A percentile compares a stretch with the other conserved stretches of the same genome.
phyloP scores from a whole-genome alignment of 805 yeast species.

The Lipomyces mesembrius region DNA sequence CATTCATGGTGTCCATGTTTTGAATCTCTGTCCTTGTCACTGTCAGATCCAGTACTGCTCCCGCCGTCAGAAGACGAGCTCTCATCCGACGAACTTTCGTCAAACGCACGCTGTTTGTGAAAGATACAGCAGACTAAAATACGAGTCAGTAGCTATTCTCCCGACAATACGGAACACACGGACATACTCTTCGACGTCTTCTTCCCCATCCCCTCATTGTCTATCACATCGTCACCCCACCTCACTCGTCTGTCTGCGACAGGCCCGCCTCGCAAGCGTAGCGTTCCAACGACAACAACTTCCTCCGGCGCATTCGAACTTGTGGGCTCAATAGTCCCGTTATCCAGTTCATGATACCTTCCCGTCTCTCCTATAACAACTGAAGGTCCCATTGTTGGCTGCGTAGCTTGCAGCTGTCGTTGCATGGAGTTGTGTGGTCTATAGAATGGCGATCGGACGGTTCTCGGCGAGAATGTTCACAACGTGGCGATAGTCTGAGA shows the following conservation, averaged over 20 bases:
- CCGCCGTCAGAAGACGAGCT: slow-evolving; percentile 45
- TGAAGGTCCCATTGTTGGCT: slow-evolving; percentile 29
- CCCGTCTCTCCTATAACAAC: slow-evolving; percentile 20
- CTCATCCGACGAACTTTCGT: slow-evolving; percentile 46
- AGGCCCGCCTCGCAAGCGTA: slow-evolving; percentile 34
- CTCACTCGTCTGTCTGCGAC: slow-evolving; percentile 54
- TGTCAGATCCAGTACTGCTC: slow-evolving; percentile 50
- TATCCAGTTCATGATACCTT: slow-evolving; percentile 21
- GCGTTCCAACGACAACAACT: slow-evolving; percentile 25
- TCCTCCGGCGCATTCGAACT: slow-evolving; percentile 1
- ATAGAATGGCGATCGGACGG: background rate
- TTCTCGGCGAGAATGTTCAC: background rate
- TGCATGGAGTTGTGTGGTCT: slow-evolving; percentile 13
- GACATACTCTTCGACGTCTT: slow-evolving; percentile 77
- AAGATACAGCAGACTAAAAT: slow-evolving; percentile 65
- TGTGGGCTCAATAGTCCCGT: slow-evolving; percentile 6
- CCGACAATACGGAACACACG: background rate
- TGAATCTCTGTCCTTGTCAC: slow-evolving; percentile 44
- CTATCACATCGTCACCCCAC: slow-evolving; percentile 87
- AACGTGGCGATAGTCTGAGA: background rate
- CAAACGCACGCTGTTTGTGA: slow-evolving; percentile 48
- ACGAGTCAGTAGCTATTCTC: slow-evolving; percentile 35
- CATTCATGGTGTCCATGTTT: slow-evolving; percentile 17
- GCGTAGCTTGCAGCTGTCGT: slow-evolving; percentile 21
- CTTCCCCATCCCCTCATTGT: slow-evolving; percentile 85